Conservation (phyloP, 2,329 filamentous ascomycete species). For the Aspergillus persii region DNA sequence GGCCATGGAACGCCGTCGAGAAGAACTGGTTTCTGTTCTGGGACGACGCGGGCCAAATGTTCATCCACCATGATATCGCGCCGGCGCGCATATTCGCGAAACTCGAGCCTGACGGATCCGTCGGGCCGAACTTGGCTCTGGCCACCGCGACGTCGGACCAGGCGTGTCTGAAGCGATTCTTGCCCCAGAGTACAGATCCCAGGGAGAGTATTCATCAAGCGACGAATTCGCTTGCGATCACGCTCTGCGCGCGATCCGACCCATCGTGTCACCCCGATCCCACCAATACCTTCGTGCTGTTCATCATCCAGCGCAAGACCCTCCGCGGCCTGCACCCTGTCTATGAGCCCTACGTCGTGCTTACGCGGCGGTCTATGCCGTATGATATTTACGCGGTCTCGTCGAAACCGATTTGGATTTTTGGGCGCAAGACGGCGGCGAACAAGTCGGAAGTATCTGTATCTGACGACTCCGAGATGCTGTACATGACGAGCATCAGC, state of each 20-base stretch:
- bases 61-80: conserved; percentile 54
- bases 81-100: conserved; percentile 52
- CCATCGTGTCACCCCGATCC: background rate
- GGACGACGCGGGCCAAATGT: conserved; percentile 48
- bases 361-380: conserved; percentile 49
- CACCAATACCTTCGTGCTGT: background rate
- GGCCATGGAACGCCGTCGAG: conserved; percentile 47
- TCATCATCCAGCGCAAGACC: background rate
- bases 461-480: conserved; percentile 49
- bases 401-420: conserved; percentile 54
- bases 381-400: conserved; percentile 54
- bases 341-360: conserved; percentile 57
- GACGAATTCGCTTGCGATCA: background rate
- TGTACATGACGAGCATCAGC: conserved; percentile 58
- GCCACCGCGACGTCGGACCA: conserved; percentile 39
- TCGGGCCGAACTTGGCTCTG: conserved; percentile 48
- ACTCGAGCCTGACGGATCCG: conserved; percentile 42
- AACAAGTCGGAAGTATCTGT: background rate
- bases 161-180: conserved; percentile 47
- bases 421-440: conserved; percentile 39
- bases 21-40: conserved; percentile 66
- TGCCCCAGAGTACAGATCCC: conserved; percentile 34
- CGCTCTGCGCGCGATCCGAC: background rate
- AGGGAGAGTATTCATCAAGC: background rate
- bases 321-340: conserved; percentile 11